Percentiles rank a stretch among this genome's conserved stretches.
These are phyloP conservation scores for Marvania coccoides DNA, from an alignment of 139 green algal species.

Conservation along the genomic window DNA sequence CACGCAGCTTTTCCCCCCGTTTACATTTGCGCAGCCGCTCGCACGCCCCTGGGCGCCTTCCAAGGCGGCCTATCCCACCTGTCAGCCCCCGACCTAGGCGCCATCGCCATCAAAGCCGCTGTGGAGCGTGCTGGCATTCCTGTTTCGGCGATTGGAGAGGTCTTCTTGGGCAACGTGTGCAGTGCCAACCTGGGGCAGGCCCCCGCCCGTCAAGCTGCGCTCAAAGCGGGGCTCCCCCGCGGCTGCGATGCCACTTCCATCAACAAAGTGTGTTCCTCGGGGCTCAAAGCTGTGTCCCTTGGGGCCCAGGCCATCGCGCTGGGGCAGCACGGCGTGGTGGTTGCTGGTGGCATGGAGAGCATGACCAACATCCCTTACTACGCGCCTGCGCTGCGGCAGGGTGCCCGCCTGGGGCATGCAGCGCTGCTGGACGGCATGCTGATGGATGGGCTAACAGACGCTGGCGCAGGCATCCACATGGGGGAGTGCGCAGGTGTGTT, in stretches of 20 bases:
- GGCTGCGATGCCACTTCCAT: constrained; percentile 65
- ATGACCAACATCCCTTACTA: constrained; percentile 90
- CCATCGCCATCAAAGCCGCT: constrained; percentile 66
- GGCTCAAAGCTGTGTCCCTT: constrained; percentile 84
- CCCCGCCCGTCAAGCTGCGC: constrained; percentile 72
- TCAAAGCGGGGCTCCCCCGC: constrained; percentile 63
- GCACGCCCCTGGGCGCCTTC: constrained; percentile 73
- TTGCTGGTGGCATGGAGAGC: constrained; percentile 89
- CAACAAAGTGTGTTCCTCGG: constrained; percentile 88
- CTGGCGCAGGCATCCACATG: constrained; percentile 76
- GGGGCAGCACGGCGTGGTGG: constrained; percentile 51
- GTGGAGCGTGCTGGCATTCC: constrained; percentile 48
- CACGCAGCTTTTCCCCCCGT: constrained; percentile 3
- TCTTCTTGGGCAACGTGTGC: constrained; percentile 85
- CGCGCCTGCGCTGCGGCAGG: constrained; percentile 40
- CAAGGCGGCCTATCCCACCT: constrained; percentile 54
- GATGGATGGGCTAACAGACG: constrained; percentile 77
- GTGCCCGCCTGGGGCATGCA: constrained; percentile 52
- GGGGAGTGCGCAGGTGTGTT: constrained; percentile 55
- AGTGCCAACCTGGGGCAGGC: constrained; percentile 46
- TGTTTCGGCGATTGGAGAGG: constrained; percentile 52
- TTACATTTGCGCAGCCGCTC: constrained; percentile 50
- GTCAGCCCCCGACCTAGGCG: constrained; percentile 66
- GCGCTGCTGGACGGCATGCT: constrained; percentile 46
- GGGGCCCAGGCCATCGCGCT: constrained; percentile 64